Conservation (phyloP, 768 basidiomycete genomes). For the Scleroderma bovista region DNA sequence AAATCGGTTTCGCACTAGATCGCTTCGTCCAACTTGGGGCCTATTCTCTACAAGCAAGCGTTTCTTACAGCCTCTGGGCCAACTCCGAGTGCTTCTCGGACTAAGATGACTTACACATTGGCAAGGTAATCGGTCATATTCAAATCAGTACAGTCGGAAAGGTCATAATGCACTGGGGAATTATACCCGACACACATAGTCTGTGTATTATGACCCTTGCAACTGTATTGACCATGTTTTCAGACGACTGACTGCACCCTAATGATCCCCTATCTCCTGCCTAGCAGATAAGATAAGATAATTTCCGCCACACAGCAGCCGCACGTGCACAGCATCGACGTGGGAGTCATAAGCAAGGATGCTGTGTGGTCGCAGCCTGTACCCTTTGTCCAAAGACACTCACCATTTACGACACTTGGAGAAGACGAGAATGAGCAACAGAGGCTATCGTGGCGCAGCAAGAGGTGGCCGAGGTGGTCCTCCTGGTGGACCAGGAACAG, state of each 20-base stretch:
- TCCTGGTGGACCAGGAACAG: conserved; percentile 26
- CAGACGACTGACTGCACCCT: too few relatives aligned
- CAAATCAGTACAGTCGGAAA: neutral
- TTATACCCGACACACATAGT: too few relatives aligned
- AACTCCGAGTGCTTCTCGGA: too few relatives aligned
- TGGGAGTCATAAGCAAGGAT: conserved; percentile 6
- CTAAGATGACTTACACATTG: neutral
- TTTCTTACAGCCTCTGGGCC: too few relatives aligned
- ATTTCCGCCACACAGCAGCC: neutral
- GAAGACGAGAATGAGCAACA: conserved; percentile 28
- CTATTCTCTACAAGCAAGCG: too few relatives aligned
- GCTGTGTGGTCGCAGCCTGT: neutral
- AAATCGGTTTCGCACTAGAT: too few relatives aligned
- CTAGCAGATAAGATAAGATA: conserved; percentile 2
- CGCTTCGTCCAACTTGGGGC: too few relatives aligned
- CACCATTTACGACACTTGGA: neutral
- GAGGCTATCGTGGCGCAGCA: conserved; percentile 22
- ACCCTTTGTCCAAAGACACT: neutral
- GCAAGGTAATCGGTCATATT: neutral
- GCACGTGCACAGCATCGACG: conserved; percentile 3
- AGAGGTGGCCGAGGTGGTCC: conserved; percentile 14
- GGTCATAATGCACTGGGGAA: neutral
- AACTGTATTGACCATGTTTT: neutral
- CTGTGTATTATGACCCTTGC: neutral
- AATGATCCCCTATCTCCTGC: too few relatives aligned